A percentile compares a stretch with the other conserved stretches of the same genome.
These are phyloP conservation scores for Dendrocalamus latiflorus DNA, from an alignment of 202 grass and related monocot genomes.

Conservation along the genomic window DNA sequence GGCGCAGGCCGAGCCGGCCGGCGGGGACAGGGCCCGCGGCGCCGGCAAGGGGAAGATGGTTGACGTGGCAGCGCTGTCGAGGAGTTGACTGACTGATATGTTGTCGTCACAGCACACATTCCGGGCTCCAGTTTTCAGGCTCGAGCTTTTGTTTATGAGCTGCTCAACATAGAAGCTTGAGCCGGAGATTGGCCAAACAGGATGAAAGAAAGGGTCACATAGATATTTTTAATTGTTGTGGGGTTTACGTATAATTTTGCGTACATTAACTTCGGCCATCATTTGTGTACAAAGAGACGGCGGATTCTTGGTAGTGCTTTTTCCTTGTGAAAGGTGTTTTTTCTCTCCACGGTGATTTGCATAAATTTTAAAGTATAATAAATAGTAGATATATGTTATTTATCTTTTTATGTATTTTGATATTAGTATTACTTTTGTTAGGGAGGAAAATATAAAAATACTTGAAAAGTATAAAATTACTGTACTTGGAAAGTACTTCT, in stretches of 20 bases:
- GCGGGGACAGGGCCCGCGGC: not conserved
- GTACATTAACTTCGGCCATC: not conserved
- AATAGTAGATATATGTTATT: too few species aligned
- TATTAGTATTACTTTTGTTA: too few species aligned
- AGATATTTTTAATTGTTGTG: not conserved
- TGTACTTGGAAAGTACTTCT: too few species aligned
- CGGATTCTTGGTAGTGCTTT: too few species aligned
- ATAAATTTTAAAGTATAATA: too few species aligned
- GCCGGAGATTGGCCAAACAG: not conserved
- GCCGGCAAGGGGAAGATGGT: not conserved
- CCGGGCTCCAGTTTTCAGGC: too few species aligned
- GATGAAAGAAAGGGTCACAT: not conserved
- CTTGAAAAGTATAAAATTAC: too few species aligned
- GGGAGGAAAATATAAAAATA: too few species aligned
- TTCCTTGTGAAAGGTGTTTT: too few species aligned
- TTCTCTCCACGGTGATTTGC: too few species aligned
- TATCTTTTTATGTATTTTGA: too few species aligned
- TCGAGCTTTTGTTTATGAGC: not conserved
- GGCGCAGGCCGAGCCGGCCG: conserved; percentile 37
- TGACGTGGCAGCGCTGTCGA: not conserved
- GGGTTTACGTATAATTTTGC: not conserved
- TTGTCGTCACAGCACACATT: not conserved
- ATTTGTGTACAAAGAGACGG: conserved; percentile 6
- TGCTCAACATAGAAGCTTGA: not conserved
- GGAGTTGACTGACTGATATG: conserved; percentile 30